Evolutionary conservation across 1,284 basidiomycete species (phyloP), one percentile per base, ranked within the genome.

Genomic region (Naganishia cerealis): DNA sequence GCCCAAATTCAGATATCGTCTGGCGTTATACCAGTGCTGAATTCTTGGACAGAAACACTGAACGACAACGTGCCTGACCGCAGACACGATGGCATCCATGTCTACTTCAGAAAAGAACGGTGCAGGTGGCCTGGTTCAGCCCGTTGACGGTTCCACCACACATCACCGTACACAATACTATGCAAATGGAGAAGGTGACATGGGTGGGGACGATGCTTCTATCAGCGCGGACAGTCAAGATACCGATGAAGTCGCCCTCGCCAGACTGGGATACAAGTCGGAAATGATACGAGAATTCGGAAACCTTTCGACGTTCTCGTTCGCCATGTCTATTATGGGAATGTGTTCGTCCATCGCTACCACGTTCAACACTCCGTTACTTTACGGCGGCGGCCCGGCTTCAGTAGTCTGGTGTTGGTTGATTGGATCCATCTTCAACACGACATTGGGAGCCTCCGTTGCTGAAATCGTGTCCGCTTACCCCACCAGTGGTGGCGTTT

Each of bases 341-440:
- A 73, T 73, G 72, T 70, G 67, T 46, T 70, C 71, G 29, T 70
- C 76, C 29, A 75, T 78, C 70, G 77, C 76, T 29, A 76, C 75
- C 24, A 78, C 77, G 0, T 77, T 78, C 68, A 74, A 76, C 36
- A 77, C 76, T 1, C 76, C 75, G 2, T 59, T 77, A 48, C 48
- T 72, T 12, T 66, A 71, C 12, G 76, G 76, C 36, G 61, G 61
- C 26, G 76, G 76, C 58, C 72, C 75, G 21, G 74, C 74, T 3
- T 75, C 73, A 2, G 77, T 75, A 59, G 73, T 77, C 24, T 76
- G 77, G 77, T 78, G 77, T 69, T 78, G 77, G 77, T 67, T 77
- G 24, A 72, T 72, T 18, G 76, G 75, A 59, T 72, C 74, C 33
- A 72, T 76, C 69, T 70, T 78, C 66, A 75, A 76, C 65, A 65